Evolutionary conservation across 192 early-diverging fungal genomes (phyloP).

Genomic region (Backusella liffmaniae): DNA sequence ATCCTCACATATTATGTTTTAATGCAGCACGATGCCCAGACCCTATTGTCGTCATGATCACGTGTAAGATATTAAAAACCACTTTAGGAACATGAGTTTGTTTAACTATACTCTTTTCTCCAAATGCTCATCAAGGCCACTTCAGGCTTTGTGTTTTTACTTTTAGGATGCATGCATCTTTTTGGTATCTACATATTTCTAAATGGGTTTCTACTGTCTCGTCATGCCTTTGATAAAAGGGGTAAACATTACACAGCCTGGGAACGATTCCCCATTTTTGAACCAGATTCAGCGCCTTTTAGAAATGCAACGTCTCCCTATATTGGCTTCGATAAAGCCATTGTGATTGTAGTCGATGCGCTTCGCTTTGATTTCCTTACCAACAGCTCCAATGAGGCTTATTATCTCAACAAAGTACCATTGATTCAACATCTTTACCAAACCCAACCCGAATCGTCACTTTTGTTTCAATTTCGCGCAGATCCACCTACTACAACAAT

Average conservation of each 20-base stretch:
- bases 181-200: constrained; percentile 66
- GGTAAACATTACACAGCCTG: constrained; percentile 17
- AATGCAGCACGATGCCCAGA: not conserved
- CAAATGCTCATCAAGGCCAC: not conserved
- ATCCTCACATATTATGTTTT: too few species aligned
- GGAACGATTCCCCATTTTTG: constrained; percentile 21
- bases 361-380: constrained; percentile 61
- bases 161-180: constrained; percentile 15
- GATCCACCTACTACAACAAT: constrained; percentile 84
- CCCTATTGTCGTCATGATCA: not conserved
- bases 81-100: not conserved
- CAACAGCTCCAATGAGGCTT: constrained; percentile 6
- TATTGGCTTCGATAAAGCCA: constrained; percentile 26
- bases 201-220: constrained; percentile 69
- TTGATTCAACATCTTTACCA: constrained; percentile 48
- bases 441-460: constrained; percentile 50
- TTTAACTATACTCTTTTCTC: not conserved
- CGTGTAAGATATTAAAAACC: not conserved
- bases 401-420: constrained; percentile 53
- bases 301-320: not conserved
- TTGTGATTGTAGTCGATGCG: constrained; percentile 74
- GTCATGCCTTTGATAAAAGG: constrained; percentile 53
- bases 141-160: not conserved
- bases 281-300: not conserved
- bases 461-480: constrained; percentile 70